These are phyloP conservation scores for Hyaloperonospora arabidopsidis DNA, from an alignment of 352 stramenopile species.

Conservation along the genomic window DNA sequence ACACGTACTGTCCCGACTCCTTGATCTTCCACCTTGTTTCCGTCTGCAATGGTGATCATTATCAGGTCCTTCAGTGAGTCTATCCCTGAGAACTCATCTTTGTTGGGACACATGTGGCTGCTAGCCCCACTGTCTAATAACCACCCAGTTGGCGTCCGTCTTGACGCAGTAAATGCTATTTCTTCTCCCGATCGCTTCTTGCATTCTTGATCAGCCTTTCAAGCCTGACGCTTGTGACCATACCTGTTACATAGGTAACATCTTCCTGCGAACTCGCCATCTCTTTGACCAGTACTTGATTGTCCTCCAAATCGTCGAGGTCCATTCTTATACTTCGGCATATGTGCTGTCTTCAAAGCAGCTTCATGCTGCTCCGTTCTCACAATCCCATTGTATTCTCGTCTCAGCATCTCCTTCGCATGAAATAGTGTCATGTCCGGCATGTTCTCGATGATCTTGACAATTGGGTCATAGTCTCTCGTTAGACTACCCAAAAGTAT, in stretches of 20 bases:
- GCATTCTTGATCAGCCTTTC: background rate
- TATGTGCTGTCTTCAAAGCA: background rate
- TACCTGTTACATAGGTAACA: background rate
- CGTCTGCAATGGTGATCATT: background rate
- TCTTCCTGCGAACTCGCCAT: background rate
- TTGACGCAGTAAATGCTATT: background rate
- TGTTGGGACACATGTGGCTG: too few species aligned
- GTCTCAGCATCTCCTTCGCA: background rate
- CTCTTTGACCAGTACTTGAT: background rate
- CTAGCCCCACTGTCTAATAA: too few species aligned
- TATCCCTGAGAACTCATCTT: background rate
- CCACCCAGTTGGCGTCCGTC: background rate
- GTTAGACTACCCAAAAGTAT: too few species aligned
- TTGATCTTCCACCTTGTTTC: background rate
- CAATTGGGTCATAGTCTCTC: too few species aligned
- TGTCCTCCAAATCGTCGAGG: background rate
- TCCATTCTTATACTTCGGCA: background rate
- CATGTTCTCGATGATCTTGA: too few species aligned
- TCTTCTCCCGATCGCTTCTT: background rate
- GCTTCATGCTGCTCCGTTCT: background rate
- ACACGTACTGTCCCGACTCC: background rate
- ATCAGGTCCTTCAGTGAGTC: background rate
- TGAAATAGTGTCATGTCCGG: too few species aligned
- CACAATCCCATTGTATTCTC: background rate
- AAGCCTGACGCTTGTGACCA: constrained; percentile 1